Conservation (phyloP, 306 rosid genomes). For the Ormosia semicastrata region DNA sequence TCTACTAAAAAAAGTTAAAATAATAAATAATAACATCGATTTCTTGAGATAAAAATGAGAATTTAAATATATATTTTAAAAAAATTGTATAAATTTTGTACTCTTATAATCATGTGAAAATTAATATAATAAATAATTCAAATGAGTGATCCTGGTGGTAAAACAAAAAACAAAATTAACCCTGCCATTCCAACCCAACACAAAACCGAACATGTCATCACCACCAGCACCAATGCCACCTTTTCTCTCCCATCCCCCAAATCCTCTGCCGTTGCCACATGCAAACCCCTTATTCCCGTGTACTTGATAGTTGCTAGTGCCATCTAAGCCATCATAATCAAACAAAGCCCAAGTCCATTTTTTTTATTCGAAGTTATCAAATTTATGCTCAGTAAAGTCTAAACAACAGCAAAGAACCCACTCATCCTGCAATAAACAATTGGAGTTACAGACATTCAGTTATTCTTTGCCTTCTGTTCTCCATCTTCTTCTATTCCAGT, state of each 20-base stretch:
- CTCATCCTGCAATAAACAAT: conserved; percentile 17
- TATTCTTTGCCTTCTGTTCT: conserved; percentile 29
- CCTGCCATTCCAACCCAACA: neutral
- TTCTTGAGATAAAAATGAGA: too few species aligned
- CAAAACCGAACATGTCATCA: neutral
- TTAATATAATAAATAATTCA: too few species aligned
- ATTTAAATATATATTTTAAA: too few species aligned
- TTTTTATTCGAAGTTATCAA: neutral
- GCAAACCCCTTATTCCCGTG: conserved; percentile 11
- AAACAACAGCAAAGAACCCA: conserved; percentile 29
- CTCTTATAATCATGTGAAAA: too few species aligned
- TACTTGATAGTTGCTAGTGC: neutral
- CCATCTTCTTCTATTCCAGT: conserved; percentile 4
- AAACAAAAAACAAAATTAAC: too few species aligned
- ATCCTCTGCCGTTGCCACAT: conserved; percentile 32
- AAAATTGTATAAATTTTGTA: too few species aligned
- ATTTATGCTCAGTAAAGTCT: conserved; percentile 5
- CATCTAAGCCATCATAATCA: conserved; percentile 28
- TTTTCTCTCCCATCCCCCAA: conserved; percentile 5
- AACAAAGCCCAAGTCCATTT: conserved; percentile 30
- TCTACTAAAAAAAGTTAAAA: too few species aligned
- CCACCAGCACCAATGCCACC: neutral
- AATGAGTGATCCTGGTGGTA: too few species aligned
- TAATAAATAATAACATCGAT: too few species aligned
- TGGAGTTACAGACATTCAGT: conserved; percentile 23